A percentile compares a stretch with the other conserved stretches of the same genome.
Evolutionary conservation across 1,284 basidiomycete species (phyloP).

Genomic region (Tilletia walkeri): DNA sequence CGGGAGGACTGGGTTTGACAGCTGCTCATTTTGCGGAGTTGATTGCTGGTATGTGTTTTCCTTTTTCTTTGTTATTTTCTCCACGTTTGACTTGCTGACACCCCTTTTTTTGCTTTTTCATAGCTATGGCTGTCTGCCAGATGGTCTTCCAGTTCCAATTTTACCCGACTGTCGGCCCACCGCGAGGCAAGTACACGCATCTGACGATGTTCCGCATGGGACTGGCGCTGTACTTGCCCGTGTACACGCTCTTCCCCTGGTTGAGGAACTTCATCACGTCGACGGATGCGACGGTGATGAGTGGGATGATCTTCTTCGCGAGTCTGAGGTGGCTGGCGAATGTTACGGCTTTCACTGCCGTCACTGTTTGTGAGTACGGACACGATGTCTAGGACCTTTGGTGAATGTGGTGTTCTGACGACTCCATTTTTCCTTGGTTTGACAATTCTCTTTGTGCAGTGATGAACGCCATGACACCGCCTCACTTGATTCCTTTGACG

Average conservation of each 20-base stretch:
- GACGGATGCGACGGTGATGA: conserved; percentile 57
- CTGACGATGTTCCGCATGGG: conserved; percentile 53
- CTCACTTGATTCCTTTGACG: conserved; percentile 56
- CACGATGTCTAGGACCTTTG: no score
- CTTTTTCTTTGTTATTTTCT: not conserved
- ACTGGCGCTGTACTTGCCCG: conserved; percentile 33
- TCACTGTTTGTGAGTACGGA: conserved; percentile 31
- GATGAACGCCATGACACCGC: conserved; percentile 58
- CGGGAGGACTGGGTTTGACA: conserved; percentile 52
- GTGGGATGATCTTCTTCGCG: conserved; percentile 57
- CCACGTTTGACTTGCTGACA: not conserved
- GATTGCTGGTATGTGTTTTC: conserved; percentile 38
- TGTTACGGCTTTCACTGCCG: conserved; percentile 55
- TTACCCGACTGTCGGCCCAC: conserved; percentile 68
- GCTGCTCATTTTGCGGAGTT: conserved; percentile 55
- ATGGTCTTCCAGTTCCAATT: conserved; percentile 59
- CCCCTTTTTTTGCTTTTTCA: conserved; percentile 59
- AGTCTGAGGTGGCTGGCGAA: conserved; percentile 56
- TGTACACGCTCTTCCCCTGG: conserved; percentile 44
- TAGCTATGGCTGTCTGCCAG: conserved; percentile 34
- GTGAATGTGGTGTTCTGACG: no score
- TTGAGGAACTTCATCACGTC: conserved; percentile 60
- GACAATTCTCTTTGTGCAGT: conserved; percentile 20
- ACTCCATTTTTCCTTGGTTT: no score
- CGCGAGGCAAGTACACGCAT: conserved; percentile 48